A percentile compares a stretch with the other conserved stretches of the same genome.
Conservation (phyloP, 306 rosid species). For the Begonia peltatifolia region DNA sequence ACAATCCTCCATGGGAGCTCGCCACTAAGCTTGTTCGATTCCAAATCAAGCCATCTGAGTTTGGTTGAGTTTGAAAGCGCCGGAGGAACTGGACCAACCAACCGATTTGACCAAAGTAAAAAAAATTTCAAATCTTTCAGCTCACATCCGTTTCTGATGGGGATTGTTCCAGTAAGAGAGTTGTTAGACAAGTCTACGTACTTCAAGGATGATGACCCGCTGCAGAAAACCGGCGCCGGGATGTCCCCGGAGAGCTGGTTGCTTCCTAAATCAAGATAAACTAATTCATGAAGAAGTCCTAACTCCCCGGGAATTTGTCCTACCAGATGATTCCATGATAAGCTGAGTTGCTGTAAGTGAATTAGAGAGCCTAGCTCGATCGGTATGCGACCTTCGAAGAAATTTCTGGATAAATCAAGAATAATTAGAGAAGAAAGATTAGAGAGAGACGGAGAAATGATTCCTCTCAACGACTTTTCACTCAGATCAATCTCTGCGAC, state of each 20-base stretch:
- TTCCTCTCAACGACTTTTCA: conserved; percentile 45
- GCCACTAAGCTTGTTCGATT: conserved; percentile 52
- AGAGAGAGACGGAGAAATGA: conserved; percentile 55
- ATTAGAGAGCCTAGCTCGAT: conserved; percentile 44
- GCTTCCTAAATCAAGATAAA: conserved; percentile 64
- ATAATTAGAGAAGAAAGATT: conserved; percentile 51
- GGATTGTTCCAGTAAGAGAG: conserved; percentile 53
- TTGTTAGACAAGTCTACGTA: conserved; percentile 76
- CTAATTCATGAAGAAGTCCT: conserved; percentile 47
- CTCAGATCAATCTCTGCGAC: conserved; percentile 70
- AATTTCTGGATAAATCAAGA: conserved; percentile 71
- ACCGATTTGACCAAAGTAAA: conserved; percentile 70
- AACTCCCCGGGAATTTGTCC: conserved; percentile 51
- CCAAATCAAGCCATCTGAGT: conserved; percentile 81
- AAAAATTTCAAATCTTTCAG: conserved; percentile 44
- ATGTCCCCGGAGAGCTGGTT: conserved; percentile 53
- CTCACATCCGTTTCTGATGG: conserved; percentile 37
- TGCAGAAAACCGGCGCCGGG: conserved; percentile 61
- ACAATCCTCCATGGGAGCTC: conserved; percentile 48
- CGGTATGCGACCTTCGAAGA: conserved; percentile 57
- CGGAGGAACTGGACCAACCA: conserved; percentile 47
- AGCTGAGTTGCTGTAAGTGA: conserved; percentile 44
- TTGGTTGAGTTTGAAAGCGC: conserved; percentile 58
- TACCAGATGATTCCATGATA: conserved; percentile 42
- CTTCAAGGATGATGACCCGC: conserved; percentile 40